Conservation (phyloP, 1,284 basidiomycete genomes). For the Trametes pubescens region DNA sequence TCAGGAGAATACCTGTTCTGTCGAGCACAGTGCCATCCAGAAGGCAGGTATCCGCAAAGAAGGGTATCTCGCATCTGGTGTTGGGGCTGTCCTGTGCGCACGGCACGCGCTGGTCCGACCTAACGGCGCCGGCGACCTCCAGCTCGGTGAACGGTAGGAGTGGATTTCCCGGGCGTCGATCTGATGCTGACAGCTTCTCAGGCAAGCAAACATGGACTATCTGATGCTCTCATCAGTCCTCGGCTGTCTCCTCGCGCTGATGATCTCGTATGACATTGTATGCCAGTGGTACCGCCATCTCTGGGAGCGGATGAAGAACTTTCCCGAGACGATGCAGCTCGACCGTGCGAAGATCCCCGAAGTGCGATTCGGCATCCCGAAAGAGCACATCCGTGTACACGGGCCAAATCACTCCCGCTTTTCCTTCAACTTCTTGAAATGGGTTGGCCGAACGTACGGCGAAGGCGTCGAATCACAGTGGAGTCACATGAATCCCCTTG, state of each 20-base stretch:
- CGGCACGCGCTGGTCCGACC: constrained; percentile 45
- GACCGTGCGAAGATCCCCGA: constrained; percentile 16
- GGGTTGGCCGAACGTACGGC: constrained; percentile 39
- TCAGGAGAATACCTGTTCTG: constrained; percentile 27
- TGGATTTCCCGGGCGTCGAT: constrained; percentile 29
- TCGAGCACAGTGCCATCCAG: constrained; percentile 38
- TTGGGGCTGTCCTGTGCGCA: constrained; percentile 44
- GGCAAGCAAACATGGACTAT: constrained; percentile 49
- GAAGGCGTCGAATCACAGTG: constrained; percentile 42
- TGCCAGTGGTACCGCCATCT: constrained; percentile 45
- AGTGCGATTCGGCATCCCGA: constrained; percentile 32
- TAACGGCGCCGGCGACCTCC: constrained; percentile 46
- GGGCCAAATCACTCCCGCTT: constrained; percentile 34
- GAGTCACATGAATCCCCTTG: constrained; percentile 33
- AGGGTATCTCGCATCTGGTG: constrained; percentile 41
- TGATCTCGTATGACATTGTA: constrained; percentile 47
- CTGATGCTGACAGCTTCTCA: constrained; percentile 13
- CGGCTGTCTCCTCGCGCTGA: constrained; percentile 19
- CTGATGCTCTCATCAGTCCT: constrained; percentile 39
- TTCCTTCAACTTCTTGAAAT: constrained; percentile 35
- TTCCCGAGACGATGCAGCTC: constrained; percentile 20
- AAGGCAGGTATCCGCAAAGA: constrained; percentile 33
- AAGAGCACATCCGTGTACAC: constrained; percentile 41
- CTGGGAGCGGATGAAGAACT: constrained; percentile 20
- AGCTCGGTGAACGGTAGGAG: constrained; percentile 43